Conservation (phyloP, 768 basidiomycete species). For the Steccherinum ochraceum region DNA sequence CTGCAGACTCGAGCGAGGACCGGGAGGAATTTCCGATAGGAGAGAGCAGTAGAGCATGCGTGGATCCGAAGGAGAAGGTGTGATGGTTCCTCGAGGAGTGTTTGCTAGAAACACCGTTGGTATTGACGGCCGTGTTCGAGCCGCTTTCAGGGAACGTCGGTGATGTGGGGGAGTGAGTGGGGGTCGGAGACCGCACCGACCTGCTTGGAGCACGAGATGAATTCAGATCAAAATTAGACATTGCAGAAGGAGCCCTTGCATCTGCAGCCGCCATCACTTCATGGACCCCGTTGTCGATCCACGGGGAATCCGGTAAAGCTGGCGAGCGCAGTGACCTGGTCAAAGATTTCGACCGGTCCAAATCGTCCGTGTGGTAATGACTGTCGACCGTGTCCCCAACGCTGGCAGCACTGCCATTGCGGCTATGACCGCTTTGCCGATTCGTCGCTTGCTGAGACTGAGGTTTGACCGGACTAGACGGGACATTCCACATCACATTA, state of each 20-base stretch:
- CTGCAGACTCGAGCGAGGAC: slow-evolving; percentile 72
- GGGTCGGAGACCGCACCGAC: slow-evolving; percentile 55
- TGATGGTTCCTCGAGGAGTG: slow-evolving; percentile 43
- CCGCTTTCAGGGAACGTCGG: slow-evolving; percentile 42
- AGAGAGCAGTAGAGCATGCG: slow-evolving; percentile 59
- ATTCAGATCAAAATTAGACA: slow-evolving; percentile 45
- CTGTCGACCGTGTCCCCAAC: slow-evolving; percentile 16
- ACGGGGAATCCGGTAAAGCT: slow-evolving; percentile 54
- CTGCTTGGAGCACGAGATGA: slow-evolving; percentile 39
- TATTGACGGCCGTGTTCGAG: slow-evolving; percentile 11
- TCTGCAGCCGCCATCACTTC: slow-evolving; percentile 5
- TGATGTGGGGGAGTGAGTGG: slow-evolving; percentile 55
- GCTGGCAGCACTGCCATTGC: slow-evolving; percentile 25
- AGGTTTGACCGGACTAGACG: slow-evolving; percentile 23
- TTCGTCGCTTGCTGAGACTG: slow-evolving; percentile 60
- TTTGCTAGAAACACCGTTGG: slow-evolving; percentile 31
- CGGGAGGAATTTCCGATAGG: slow-evolving; percentile 70
- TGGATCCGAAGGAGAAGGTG: slow-evolving; percentile 27
- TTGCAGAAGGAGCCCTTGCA: slow-evolving; percentile 38
- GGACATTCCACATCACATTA: slow-evolving; percentile 63
- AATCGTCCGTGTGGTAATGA: slow-evolving; percentile 1
- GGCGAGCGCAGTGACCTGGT: slow-evolving; percentile 46
- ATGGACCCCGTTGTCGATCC: slow-evolving; percentile 29
- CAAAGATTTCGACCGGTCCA: slow-evolving; percentile 34
- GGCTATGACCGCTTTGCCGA: slow-evolving; percentile 26